These are phyloP conservation scores for Podospora appendiculata DNA, from an alignment of 495 filamentous ascomycete species.

Conservation along the genomic window DNA sequence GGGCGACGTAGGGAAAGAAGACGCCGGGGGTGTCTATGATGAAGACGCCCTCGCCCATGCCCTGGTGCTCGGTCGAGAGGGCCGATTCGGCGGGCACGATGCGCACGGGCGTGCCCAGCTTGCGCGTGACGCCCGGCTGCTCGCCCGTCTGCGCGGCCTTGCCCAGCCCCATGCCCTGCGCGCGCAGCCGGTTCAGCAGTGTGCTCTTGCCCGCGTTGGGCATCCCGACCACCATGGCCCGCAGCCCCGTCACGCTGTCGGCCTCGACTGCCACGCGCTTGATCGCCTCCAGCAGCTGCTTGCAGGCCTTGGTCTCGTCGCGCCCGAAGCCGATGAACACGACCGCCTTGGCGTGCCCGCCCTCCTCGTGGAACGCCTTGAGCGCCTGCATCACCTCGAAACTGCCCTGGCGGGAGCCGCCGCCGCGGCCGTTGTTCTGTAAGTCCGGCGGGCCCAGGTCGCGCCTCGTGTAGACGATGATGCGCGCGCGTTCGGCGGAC, in stretches of 20 bases:
- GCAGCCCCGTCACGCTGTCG: slow-evolving; percentile 48
- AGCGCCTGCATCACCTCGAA: slow-evolving; percentile 9
- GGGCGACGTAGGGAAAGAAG: slow-evolving; percentile 83
- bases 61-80: slow-evolving; percentile 6
- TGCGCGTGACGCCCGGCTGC: slow-evolving; percentile 84
- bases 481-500: slow-evolving; percentile 46
- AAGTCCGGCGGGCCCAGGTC: slow-evolving; percentile 52
- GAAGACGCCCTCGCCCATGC: slow-evolving; percentile 38
- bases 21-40: slow-evolving; percentile 63
- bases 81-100: slow-evolving; percentile 38
- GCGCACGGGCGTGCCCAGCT: slow-evolving; percentile 74
- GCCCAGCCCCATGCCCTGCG: slow-evolving; percentile 50
- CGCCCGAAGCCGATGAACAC: slow-evolving; percentile 52
- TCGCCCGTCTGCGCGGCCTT: slow-evolving; percentile 80
- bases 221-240: slow-evolving; percentile 89
- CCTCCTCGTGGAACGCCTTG: slow-evolving; percentile 16
- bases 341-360: slow-evolving; percentile 30
- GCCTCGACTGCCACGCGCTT: slow-evolving; percentile 21
- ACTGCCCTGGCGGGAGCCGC: neutral
- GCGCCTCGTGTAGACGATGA: slow-evolving; percentile 87
- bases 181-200: slow-evolving; percentile 78
- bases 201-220: slow-evolving; percentile 93
- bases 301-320: neutral
- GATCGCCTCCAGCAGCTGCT: slow-evolving; percentile 24
- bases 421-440: neutral